Evolutionary conservation across 2,329 filamentous ascomycete genomes (phyloP), one percentile per base, ranked within the genome.

Genomic region (Alternaria tenuissima): DNA sequence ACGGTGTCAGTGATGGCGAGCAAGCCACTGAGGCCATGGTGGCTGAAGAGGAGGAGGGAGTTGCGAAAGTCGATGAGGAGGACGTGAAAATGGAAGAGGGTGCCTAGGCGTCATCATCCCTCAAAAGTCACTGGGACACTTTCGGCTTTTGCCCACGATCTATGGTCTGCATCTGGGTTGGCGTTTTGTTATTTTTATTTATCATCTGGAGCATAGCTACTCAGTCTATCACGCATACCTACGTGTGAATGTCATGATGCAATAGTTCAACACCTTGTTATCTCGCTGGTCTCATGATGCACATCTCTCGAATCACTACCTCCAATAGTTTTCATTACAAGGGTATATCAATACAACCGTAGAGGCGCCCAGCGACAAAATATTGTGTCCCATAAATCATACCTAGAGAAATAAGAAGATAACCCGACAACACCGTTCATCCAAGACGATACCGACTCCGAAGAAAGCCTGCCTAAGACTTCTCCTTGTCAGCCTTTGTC

Each of bases 391-490:
- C 20, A 49, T 38, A 36, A 26, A 22, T 36, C 20, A 14, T 12
- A 36, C 46, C n/a, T 14, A 3, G 1, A 12, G 8, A 18, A 36
- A 2, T 9, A 12, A 24, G 24, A 36, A 11, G 1, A 14, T 6
- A 20, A 14, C 8, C 36, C 8, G 20, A 24, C 6, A 42, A 43
- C 39, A 43, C 14, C 26, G 8, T 14, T 44, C 39, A 44, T 28
- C 14, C 52, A 24, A 54, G 30, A 3, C 28, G 39, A 42, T 54
- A 41, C 4, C 49, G 26, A 20, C 24, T 44, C 26, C 54, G 28
- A 16, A 57, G 36, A 22, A 61, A 39, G 22, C 18, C 59, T 26
- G 16, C 12, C 59, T 62, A 62, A 26, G 59, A 63, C 53, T 58
- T 61, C 16, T 61, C 61, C 38, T 60, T 62, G 4, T 49, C 57